Percentiles rank a stretch among this genome's conserved stretches.
Conservation (phyloP, 768 basidiomycete genomes). For the Pluteus cervinus region DNA sequence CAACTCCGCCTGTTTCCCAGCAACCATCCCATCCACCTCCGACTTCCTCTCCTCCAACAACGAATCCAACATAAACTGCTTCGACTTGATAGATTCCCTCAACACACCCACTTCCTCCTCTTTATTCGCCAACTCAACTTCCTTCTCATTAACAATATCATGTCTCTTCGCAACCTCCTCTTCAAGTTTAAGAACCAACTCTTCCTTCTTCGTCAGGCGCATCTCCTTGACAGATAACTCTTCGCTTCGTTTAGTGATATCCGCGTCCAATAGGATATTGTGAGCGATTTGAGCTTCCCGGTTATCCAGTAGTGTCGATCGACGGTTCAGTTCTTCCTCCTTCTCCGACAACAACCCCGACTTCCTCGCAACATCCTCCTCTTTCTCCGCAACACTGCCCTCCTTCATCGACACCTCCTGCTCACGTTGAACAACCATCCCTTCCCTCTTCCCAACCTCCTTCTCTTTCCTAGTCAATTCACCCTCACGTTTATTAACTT, state of each 20-base stretch:
- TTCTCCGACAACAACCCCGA: conserved; percentile 13
- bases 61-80: too few relatives aligned
- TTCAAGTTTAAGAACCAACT: conserved; percentile 14
- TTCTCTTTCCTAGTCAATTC: conserved; percentile 14
- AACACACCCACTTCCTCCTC: conserved; percentile 5
- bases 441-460: conserved; percentile 8
- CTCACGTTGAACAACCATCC: conserved; percentile 9
- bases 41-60: not conserved
- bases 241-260: too few relatives aligned
- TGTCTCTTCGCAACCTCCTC: conserved; percentile 14
- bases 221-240: conserved; percentile 9
- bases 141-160: conserved; percentile 15
- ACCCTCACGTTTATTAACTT: conserved; percentile 10
- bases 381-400: too few relatives aligned
- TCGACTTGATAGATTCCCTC: too few relatives aligned
- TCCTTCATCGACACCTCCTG: conserved; percentile 13
- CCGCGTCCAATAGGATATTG: too few relatives aligned
- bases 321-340: too few relatives aligned
- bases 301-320: too few relatives aligned
- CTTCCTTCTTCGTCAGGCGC: conserved; percentile 3
- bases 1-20: conserved; percentile 8
- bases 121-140: conserved; percentile 19
- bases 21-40: conserved; percentile 6
- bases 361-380: conserved; percentile 14
- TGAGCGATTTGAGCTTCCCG: too few relatives aligned